Evolutionary conservation across 805 yeast genomes (phyloP).

Genomic region (Jamesozyma gamospora): DNA sequence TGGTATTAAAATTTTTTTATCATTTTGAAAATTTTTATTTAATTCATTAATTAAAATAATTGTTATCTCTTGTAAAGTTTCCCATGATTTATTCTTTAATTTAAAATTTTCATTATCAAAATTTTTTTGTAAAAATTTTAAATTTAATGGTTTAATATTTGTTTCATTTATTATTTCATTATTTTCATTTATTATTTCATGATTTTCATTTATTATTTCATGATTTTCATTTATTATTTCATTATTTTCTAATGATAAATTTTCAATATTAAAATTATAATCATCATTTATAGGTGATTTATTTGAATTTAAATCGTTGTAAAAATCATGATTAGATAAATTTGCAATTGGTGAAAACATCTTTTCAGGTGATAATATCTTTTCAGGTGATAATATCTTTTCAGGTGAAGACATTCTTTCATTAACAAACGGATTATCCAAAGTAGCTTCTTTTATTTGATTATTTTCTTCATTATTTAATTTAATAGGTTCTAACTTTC

Average conservation of each 20-base stretch:
- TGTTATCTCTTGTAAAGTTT: conserved; percentile 8
- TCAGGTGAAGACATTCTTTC: background rate
- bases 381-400: conserved; percentile 1
- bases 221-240: background rate
- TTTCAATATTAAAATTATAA: no score
- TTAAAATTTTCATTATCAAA: conserved; percentile 3
- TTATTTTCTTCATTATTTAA: conserved; percentile 4
- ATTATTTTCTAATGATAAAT: no score
- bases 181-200: no score
- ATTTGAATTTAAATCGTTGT: no score
- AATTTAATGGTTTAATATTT: conserved; percentile 1
- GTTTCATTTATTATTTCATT: background rate
- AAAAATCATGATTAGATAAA: no score
- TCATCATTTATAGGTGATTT: no score
- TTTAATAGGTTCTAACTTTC: conserved; percentile 12
- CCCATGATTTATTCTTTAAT: conserved; percentile 9
- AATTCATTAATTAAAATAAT: conserved; percentile 5
- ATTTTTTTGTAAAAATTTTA: background rate
- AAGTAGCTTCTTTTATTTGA: background rate
- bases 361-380: conserved; percentile 1
- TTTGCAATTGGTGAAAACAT: no score
- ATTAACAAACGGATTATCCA: background rate
- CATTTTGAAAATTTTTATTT: conserved; percentile 6
- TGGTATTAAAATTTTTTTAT: conserved; percentile 4
- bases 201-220: background rate